These are phyloP conservation scores for Syzygium grande DNA, from an alignment of 345 rosid genomes.

Conservation along the genomic window DNA sequence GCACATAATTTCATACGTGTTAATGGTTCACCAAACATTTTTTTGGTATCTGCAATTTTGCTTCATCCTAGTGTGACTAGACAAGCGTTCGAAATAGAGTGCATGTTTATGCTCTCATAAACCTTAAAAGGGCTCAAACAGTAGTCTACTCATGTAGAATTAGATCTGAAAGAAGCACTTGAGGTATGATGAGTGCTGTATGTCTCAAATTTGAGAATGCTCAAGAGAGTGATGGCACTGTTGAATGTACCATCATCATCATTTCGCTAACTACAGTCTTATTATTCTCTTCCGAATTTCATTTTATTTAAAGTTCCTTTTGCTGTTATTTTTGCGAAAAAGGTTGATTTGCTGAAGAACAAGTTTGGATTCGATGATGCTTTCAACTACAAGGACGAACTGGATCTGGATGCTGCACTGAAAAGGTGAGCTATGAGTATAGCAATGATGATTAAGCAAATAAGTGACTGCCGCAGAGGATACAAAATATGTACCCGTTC, in stretches of 20 bases:
- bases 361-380: slow-evolving; percentile 70
- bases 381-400: slow-evolving; percentile 69
- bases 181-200: background rate
- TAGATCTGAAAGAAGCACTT: background rate
- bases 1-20: background rate
- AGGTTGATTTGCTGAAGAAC: slow-evolving; percentile 57
- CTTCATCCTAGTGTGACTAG: background rate
- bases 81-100: background rate
- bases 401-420: slow-evolving; percentile 37
- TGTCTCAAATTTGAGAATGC: background rate
- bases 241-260: background rate
- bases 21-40: background rate
- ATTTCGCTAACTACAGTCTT: too few species aligned
- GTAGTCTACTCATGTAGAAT: background rate
- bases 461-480: background rate
- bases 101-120: background rate
- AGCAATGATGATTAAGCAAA: background rate
- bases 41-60: background rate
- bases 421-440: slow-evolving; percentile 29
- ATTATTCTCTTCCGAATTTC: background rate
- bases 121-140: background rate
- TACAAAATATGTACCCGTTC: background rate
- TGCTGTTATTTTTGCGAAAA: background rate
- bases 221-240: background rate
- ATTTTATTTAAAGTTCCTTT: background rate